These are phyloP conservation scores for Incumbomyces lentus DNA, from an alignment of 2,329 filamentous ascomycete genomes.

Conservation along the genomic window DNA sequence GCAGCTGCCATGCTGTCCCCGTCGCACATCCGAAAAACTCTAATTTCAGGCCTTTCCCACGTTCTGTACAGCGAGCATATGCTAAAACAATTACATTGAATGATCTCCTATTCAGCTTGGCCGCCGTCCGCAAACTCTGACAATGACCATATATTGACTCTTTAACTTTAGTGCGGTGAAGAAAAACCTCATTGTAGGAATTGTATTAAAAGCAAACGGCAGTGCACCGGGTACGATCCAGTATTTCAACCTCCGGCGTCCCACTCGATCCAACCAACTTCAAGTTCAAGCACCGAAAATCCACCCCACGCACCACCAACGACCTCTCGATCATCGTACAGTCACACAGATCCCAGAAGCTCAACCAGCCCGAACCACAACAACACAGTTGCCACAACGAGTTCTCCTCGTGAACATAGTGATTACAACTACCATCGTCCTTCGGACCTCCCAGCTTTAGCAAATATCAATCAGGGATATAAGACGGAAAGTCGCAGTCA, in stretches of 20 bases:
- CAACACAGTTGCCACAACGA: slow-evolving; percentile 11
- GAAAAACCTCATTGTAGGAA: slow-evolving; percentile 76
- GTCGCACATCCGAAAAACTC: slow-evolving; percentile 2
- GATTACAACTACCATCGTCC: slow-evolving; percentile 16
- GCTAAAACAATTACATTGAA: not conserved
- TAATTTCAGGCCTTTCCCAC: slow-evolving; percentile 1
- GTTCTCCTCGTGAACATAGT: slow-evolving; percentile 15
- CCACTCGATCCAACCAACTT: slow-evolving; percentile 38
- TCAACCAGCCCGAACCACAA: slow-evolving; percentile 11
- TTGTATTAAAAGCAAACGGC: slow-evolving; percentile 57
- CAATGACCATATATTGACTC: not conserved
- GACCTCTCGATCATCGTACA: slow-evolving; percentile 13
- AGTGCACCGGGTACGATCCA: slow-evolving; percentile 58
- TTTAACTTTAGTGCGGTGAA: slow-evolving; percentile 71
- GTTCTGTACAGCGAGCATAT: not conserved
- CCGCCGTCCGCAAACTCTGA: too few species aligned
- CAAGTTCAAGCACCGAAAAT: slow-evolving; percentile 42
- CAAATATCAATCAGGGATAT: slow-evolving; percentile 19
- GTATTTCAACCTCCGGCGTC: slow-evolving; percentile 58
- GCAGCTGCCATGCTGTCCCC: not conserved
- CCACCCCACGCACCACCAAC: slow-evolving; percentile 27
- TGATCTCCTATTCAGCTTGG: not conserved
- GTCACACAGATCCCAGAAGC: slow-evolving; percentile 13
- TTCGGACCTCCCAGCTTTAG: slow-evolving; percentile 14
- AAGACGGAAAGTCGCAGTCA: slow-evolving; percentile 14